These are phyloP conservation scores for Dothidotthia symphoricarpi DNA, from an alignment of 2,329 filamentous ascomycete species.

Conservation along the genomic window DNA sequence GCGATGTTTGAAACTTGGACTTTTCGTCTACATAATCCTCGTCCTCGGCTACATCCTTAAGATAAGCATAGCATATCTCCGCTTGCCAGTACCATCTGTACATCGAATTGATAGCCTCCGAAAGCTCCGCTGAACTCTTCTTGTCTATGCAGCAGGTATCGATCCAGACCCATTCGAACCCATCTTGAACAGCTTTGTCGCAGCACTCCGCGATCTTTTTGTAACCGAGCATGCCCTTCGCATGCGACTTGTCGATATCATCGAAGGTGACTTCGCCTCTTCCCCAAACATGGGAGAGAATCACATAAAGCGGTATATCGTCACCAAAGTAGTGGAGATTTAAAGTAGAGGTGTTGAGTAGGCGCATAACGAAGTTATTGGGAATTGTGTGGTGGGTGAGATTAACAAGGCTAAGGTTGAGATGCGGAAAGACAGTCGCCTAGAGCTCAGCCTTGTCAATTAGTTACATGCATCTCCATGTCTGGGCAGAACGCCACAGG, in stretches of 20 bases:
- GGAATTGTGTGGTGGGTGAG: too few species aligned
- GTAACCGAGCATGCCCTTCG: not conserved
- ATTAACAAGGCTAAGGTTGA: too few species aligned
- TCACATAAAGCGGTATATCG: not conserved
- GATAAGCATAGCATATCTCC: not conserved
- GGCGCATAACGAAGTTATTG: not conserved
- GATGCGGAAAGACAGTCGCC: too few species aligned
- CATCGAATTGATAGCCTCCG: constrained; percentile 4
- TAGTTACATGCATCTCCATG: too few species aligned
- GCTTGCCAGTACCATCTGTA: constrained; percentile 1
- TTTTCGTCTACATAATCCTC: not conserved
- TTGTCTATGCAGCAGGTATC: constrained; percentile 5
- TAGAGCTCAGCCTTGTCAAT: too few species aligned
- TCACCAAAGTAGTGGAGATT: not conserved
- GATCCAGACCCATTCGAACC: constrained; percentile 2
- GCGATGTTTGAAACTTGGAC: too few species aligned
- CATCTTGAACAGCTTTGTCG: constrained; percentile 1
- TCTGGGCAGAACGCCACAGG: too few species aligned
- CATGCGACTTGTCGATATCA: not conserved
- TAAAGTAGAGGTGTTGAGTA: not conserved
- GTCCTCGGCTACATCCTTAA: not conserved
- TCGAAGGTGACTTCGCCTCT: not conserved
- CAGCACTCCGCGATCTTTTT: not conserved
- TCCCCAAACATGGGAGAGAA: not conserved
- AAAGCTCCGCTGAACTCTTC: not conserved